Base-by-base conservation (phyloP, 129 eudicot species). In the Chrysanthemum lavandulifolium region DNA sequence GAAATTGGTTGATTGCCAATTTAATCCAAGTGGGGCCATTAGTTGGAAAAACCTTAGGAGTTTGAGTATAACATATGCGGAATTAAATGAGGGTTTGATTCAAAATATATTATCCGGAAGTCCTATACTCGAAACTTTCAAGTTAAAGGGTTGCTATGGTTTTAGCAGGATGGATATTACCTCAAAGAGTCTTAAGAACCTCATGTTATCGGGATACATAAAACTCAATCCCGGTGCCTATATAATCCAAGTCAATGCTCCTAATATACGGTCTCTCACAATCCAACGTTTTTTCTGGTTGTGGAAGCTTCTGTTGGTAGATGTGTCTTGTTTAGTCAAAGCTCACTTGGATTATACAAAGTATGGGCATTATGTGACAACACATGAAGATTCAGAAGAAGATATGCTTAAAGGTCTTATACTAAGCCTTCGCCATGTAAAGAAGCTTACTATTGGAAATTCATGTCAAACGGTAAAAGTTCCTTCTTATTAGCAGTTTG, bases 331-430 rank as follows among this genome's bases (percentile, higher is more conserved):
- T 13, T 75, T 75, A 55, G 66, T 75, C 5, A 31, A 65, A 55
- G 79, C 79, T 40, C 31, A 14, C 3, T 54, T 75, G n/a, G 29
- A 75, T 54, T 75, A 66, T 43, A 15, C 6, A 3, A 40, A 65
- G 48, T 5, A 7, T 3, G 58, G 15, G 58, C 18, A 40, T 55
- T 53, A 11, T 54, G 73, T 18, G 27, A 66, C 57, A 9, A 65
- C 58, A 0, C 6, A 52, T 52, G 14, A 40, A 65, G 72, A 74
- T 4, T 3, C 15, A 50, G 65, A 0, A 68, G 79, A 75, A 75
- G 79, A 75, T 57, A 75, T 66, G 67, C 79, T 75, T 65, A n/a
- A 75, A 66, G 73, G 13, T 5, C 56, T 75, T n/a, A 65, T 75
- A 54, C 73, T 54, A 19, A 23, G 49, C 1, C 65, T 75, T 65